Conservation (phyloP, 1,284 basidiomycete genomes). For the Phaffia rhodozyma region DNA sequence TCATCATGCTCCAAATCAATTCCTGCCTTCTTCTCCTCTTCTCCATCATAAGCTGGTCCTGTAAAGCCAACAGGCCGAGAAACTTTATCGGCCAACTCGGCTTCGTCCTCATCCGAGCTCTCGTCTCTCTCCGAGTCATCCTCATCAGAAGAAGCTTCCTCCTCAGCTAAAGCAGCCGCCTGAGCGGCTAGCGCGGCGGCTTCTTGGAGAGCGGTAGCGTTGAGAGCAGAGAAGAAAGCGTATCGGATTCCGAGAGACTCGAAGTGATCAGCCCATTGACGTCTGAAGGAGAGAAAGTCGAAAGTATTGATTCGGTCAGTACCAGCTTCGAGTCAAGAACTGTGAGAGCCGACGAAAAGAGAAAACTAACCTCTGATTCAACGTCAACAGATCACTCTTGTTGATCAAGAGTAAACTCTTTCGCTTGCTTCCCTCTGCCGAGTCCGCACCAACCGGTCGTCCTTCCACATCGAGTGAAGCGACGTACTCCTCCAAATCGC, state of each 20-base stretch:
- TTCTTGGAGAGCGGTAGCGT: constrained; percentile 73
- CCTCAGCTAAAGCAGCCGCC: constrained; percentile 2
- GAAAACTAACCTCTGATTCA: constrained; percentile 60
- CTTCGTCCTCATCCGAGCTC: constrained; percentile 24
- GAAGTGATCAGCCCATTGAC: constrained; percentile 87
- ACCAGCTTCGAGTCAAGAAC: background rate
- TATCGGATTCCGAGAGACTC: constrained; percentile 67
- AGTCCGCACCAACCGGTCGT: constrained; percentile 46
- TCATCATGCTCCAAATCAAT: constrained; percentile 59
- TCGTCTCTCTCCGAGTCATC: constrained; percentile 29
- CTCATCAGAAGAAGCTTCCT: constrained; percentile 16
- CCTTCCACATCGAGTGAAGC: constrained; percentile 70
- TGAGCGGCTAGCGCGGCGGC: constrained; percentile 40
- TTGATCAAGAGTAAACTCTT: constrained; percentile 81
- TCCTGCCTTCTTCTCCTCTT: constrained; percentile 58
- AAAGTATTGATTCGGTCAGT: background rate
- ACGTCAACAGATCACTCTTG: constrained; percentile 86
- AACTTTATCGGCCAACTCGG: constrained; percentile 21
- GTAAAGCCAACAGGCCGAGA: constrained; percentile 23
- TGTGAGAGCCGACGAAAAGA: background rate
- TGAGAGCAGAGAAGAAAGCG: constrained; percentile 92
- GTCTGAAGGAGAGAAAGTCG: constrained; percentile 34
- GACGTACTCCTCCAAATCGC: constrained; percentile 82
- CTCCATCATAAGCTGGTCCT: constrained; percentile 19
- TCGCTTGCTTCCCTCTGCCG: constrained; percentile 53